These are phyloP conservation scores for Parastagonospora nodorum DNA, from an alignment of 2,329 filamentous ascomycete species.

Conservation along the genomic window DNA sequence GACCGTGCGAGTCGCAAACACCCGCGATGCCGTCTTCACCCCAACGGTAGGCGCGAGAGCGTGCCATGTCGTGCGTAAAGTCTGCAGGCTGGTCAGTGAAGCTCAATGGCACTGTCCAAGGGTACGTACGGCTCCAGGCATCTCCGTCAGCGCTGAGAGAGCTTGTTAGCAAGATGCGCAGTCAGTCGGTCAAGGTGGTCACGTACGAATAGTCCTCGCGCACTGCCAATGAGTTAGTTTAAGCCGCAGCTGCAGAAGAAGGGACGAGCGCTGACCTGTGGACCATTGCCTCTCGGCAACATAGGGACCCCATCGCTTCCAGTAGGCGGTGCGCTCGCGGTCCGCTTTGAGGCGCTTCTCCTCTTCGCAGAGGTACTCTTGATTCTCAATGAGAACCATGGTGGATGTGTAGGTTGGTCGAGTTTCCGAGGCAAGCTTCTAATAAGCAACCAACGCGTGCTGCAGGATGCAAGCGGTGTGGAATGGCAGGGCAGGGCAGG, in stretches of 20 bases:
- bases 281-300: constrained; percentile 95
- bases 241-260: background rate
- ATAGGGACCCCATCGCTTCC: constrained; percentile 98
- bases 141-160: constrained; percentile 73
- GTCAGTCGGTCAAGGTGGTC: constrained; percentile 8
- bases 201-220: constrained; percentile 86
- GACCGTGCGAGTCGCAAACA: constrained; percentile 88
- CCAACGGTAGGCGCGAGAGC: constrained; percentile 89
- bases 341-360: constrained; percentile 90
- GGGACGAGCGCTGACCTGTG: constrained; percentile 65
- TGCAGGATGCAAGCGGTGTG: constrained; percentile 24
- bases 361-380: constrained; percentile 87
- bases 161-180: constrained; percentile 29
- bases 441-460: constrained; percentile 11
- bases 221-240: constrained; percentile 58
- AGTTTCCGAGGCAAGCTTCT: constrained; percentile 6
- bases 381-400: constrained; percentile 90
- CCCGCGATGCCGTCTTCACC: constrained; percentile 97
- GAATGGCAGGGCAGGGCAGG: constrained; percentile 24
- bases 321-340: constrained; percentile 82
- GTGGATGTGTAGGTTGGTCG: constrained; percentile 14
- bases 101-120: background rate
- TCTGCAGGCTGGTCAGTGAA: constrained; percentile 59
- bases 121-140: constrained; percentile 86
- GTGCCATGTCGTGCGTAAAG: constrained; percentile 90